Base-by-base conservation (phyloP, 345 rosid genomes). In the Barbarea vulgaris region DNA sequence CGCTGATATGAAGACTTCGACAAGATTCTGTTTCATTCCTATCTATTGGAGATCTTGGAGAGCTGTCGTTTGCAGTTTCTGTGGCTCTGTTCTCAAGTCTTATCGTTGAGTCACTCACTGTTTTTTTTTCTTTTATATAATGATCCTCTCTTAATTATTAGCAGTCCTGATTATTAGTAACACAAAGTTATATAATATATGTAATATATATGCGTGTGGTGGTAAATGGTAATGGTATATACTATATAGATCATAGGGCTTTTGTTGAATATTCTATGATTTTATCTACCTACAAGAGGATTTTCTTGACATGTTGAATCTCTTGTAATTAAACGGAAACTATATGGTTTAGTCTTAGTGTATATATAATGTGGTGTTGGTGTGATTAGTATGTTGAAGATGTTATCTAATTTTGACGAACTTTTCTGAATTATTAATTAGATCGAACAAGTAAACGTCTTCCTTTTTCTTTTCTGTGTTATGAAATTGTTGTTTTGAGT, bases 31-130 rank as follows among this genome's bases (percentile, higher is more conserved):
- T 42, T 74, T 72, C 24, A 67, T 88, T 67, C 96, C 96, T 0
- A 71, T 90, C 65, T 85, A 88, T 46, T 84, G 85, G 83, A 87
- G 55, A 58, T 83, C 87, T 50, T 87, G 93, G 96, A 85, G 73
- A 70, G 96, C 93, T 47, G 84, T 90, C 0, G 81, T 86, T 4
- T 88, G 93, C 60, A 88, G 90, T 19, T 87, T 84, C 41, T 91
- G 93, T 57, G 93, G 93, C 60, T 80, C 96, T 61, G 75, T 82
- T 46, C 90, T 91, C n/a, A 87, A 78, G 69, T 87, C 91, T 46
- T 91, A 88, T 51, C 77, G 91, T 64, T 90, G 33, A 73, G 2
- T 10, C 4, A 18, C 15, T 28, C 28, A 27, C 27, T 18, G 13
- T 39, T 12, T 73, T 72, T 37, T 15, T 19, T 50, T 21, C 27